These are phyloP conservation scores for Ochetophila trinervis DNA, from an alignment of 306 rosid genomes.

Conservation along the genomic window DNA sequence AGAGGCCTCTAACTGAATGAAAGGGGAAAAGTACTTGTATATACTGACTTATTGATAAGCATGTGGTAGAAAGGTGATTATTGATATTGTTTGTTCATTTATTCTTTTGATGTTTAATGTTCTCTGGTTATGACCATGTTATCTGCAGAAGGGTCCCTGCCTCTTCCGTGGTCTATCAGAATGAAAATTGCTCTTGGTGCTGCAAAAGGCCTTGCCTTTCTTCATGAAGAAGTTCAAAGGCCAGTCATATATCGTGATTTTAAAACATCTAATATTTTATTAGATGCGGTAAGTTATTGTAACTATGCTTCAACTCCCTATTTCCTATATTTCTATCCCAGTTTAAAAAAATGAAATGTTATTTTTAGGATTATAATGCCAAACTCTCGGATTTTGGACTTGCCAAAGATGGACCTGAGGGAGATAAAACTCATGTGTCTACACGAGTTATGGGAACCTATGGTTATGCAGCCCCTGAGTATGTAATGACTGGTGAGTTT, in stretches of 20 bases:
- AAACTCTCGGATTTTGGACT: conserved; percentile 98
- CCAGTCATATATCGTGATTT: conserved; percentile 95
- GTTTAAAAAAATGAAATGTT: conserved; percentile 15
- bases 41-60: not conserved
- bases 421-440: conserved; percentile 92
- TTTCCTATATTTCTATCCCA: conserved; percentile 16
- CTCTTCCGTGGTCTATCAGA: conserved; percentile 98
- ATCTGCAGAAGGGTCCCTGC: conserved; percentile 77
- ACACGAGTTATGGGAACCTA: conserved; percentile 98
- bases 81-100: conserved; percentile 10
- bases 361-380: conserved; percentile 78
- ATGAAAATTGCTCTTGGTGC: conserved; percentile 96
- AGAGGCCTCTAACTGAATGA: too few species aligned
- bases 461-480: conserved; percentile 98
- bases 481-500: conserved; percentile 97
- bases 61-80: not conserved
- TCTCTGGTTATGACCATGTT: conserved; percentile 42
- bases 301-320: conserved; percentile 12
- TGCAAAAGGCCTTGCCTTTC: conserved; percentile 94
- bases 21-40: not conserved
- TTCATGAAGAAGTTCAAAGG: conserved; percentile 81
- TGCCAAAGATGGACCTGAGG: conserved; percentile 96
- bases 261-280: conserved; percentile 88
- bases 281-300: conserved; percentile 73
- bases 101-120: conserved; percentile 24